Percentiles rank a stretch among this genome's conserved stretches.
These are phyloP conservation scores for Gossypium schwendimanii DNA, from an alignment of 441 rosid genomes.

Conservation along the genomic window DNA sequence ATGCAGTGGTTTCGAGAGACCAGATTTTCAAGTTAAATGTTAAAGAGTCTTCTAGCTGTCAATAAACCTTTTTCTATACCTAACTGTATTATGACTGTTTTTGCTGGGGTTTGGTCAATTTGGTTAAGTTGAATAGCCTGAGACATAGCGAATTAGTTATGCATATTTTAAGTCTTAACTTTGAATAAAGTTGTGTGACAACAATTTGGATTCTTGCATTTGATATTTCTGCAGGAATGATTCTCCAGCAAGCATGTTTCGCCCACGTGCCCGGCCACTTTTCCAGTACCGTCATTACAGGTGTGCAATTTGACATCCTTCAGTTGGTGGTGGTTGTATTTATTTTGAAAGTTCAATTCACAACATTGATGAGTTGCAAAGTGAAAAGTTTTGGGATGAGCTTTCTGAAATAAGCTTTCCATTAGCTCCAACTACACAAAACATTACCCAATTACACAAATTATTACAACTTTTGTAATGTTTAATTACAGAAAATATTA, in stretches of 20 bases:
- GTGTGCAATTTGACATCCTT: conserved; percentile 30
- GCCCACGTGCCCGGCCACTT: conserved; percentile 85
- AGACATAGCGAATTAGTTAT: background rate
- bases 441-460: no score
- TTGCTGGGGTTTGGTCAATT: background rate
- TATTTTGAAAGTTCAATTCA: background rate
- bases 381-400: background rate
- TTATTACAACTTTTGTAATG: no score
- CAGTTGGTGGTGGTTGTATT: background rate
- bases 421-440: no score
- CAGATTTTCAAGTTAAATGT: background rate
- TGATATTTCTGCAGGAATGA: conserved; percentile 61
- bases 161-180: background rate
- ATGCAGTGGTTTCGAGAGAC: background rate
- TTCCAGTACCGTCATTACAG: conserved; percentile 98
- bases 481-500: no score
- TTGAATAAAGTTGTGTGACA: background rate
- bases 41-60: background rate
- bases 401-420: no score
- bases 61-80: background rate
- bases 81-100: background rate
- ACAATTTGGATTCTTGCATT: conserved; percentile 10
- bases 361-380: background rate
- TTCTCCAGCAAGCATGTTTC: conserved; percentile 77
- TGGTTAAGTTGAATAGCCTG: background rate